Conservation (phyloP, 1,284 basidiomycete species). For the Entoloma clypeatum region DNA sequence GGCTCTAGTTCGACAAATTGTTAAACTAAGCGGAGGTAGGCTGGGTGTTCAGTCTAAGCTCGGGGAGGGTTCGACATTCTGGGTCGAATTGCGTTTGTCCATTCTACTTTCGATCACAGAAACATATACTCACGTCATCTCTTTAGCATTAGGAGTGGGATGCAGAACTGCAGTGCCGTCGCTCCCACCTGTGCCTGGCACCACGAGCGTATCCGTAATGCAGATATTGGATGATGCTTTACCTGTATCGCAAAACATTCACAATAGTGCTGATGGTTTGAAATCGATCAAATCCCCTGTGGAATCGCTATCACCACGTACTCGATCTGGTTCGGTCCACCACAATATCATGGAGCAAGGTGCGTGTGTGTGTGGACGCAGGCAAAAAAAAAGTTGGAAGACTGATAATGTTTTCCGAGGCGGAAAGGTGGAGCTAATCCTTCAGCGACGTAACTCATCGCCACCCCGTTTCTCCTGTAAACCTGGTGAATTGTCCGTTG, state of each 20-base stretch:
- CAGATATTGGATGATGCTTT: too few species aligned
- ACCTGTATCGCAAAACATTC: too few species aligned
- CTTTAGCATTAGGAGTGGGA: slow-evolving; percentile 14
- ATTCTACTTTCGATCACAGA: too few species aligned
- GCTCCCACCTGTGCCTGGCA: slow-evolving; percentile 1
- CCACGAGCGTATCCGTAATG: too few species aligned
- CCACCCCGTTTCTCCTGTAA: too few species aligned
- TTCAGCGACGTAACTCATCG: too few species aligned
- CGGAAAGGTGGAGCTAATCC: slow-evolving; percentile 9
- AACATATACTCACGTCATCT: neutral
- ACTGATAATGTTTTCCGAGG: neutral
- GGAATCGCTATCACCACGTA: slow-evolving; percentile 2
- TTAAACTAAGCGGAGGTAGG: slow-evolving; percentile 17
- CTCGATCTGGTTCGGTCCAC: slow-evolving; percentile 10
- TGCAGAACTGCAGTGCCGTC: slow-evolving; percentile 5
- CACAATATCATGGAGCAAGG: slow-evolving; percentile 16
- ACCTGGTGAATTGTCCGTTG: too few species aligned
- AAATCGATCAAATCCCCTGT: too few species aligned
- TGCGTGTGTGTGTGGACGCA: neutral
- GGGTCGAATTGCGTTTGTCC: slow-evolving; percentile 18
- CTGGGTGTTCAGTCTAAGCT: slow-evolving; percentile 17
- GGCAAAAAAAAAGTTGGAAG: neutral
- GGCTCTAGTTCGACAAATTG: slow-evolving; percentile 18
- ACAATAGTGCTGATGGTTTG: too few species aligned
- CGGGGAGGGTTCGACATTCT: slow-evolving; percentile 18